Evolutionary conservation across 495 filamentous ascomycete genomes (phyloP), one percentile per base, ranked within the genome.

Genomic region (Aspergillus homomorphus): DNA sequence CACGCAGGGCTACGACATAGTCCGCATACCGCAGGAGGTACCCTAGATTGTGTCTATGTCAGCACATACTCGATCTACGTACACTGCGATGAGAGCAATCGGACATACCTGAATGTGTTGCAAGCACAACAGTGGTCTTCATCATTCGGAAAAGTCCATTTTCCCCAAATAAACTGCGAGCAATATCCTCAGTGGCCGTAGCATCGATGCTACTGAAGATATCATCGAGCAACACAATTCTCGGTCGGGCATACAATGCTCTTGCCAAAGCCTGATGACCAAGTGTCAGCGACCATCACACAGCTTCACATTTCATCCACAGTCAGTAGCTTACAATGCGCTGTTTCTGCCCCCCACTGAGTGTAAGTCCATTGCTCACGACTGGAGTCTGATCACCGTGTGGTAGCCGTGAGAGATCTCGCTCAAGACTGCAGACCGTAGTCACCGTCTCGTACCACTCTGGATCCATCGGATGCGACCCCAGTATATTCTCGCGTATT

Each of bases 331-430:
- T 1, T 45, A 59, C 50, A n/a, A 54, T 43, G 3, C 49, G n/a
- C 64, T 92, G 88, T 63, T 91, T 92, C 67, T 94, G 91, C 3
- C 91, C 91, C 42, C 91, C 91, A 44, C 88, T 91, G 4, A 94
- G 82, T 1, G 86, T 90, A 61, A 91, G 88, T 24, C 91, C 91
- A 20, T 87, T 80, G 63, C 91, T 89, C 16, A 90, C 91, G 60
- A 93, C 89, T 66, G 89, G 84, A 0, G 89, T 92, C 53, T 75
- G 63, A 61, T 94, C 91, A 9, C 88, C 82, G 59, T 84, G 77
- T 0, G 87, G 46, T 16, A 62, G 49, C 3, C 33, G 51, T 8
- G 48, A 28, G 10, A 77, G 41, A 61, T 76, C 72, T 0, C 51
- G 20, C 20, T 64, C 53, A 0, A 77, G 54, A 5, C 62, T 66